Evolutionary conservation across 257 asterid species (phyloP), one percentile per base, ranked within the genome.

Genomic region (Solanum dulcamara): DNA sequence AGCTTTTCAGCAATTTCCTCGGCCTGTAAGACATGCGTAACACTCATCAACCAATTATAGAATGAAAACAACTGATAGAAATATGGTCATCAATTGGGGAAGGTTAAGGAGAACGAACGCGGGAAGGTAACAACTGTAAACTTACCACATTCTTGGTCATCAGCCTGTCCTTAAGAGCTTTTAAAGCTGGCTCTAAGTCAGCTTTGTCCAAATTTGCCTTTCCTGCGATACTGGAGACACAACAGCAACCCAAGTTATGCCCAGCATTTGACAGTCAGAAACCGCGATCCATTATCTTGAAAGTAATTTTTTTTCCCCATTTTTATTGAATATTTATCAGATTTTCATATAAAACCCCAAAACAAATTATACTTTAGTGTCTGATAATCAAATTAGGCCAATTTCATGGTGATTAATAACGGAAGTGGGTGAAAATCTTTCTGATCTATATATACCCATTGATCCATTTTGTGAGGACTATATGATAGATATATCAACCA

Each of bases 91-190:
- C 37, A 28, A 48, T 4, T n/a, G 15, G 66, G 66, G 66, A 59
- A n/a, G 8, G 22, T 40, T 72, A 10, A 9, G 50, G 75, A 40
- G 79, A 20, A 9, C 0, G 18, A 7, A 30, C 18, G 22, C 35
- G 32, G 9, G 6, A 3, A 60, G 33, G 72, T 33, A 75, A 75
- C 10, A 26, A 85, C n/a, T 79, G 28, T 42, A 64, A 86, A 46
- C 96, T 85, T 91, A 96, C 99, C 98, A 97, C 99, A 92, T 95
- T 97, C 94, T 97, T 97, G 59, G 98, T 93, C 98, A 97, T 97
- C 46, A 97, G 98, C 94, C 97, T 92, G 88, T 97, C 99, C 92
- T 94, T 97, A 32, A 97, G 97, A 90, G 97, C 98, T 88, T 94
- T 95, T 75, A 97, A 94, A 87, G 98, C 96, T 85, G 98, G 98